A percentile compares a stretch with the other conserved stretches of the same genome.
Conservation (phyloP, 129 eudicot genomes). For the Kitagawia praeruptora region DNA sequence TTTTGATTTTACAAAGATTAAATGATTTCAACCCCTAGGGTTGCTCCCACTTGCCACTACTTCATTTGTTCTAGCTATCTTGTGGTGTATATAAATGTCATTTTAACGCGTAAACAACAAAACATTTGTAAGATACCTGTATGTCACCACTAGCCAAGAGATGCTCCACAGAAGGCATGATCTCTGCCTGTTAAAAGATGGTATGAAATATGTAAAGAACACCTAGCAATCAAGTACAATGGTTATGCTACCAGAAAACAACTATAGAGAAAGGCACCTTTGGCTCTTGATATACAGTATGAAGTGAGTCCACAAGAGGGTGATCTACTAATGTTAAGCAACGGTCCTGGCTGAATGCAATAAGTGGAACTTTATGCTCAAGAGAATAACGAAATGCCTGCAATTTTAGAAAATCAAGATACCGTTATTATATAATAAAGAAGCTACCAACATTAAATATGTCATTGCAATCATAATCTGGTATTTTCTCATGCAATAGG, state of each 20-base stretch:
- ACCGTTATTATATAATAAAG: neutral
- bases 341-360: constrained; percentile 87
- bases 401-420: constrained; percentile 3
- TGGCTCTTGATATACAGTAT: constrained; percentile 79
- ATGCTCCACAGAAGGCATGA: constrained; percentile 71
- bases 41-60: neutral
- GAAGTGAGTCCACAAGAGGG: constrained; percentile 84
- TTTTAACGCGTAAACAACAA: neutral
- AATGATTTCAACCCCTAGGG: neutral
- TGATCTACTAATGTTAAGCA: constrained; percentile 77
- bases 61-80: neutral
- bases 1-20: neutral
- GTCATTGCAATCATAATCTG: neutral
- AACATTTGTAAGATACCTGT: constrained; percentile 44
- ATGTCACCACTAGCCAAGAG: constrained; percentile 54
- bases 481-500: neutral
- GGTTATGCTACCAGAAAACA: constrained; percentile 2
- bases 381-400: constrained; percentile 79
- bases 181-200: constrained; percentile 62
- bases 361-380: constrained; percentile 65
- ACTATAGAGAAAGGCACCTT: constrained; percentile 38
- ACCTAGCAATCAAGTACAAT: constrained; percentile 3
- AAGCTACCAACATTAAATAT: neutral
- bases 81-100: neutral
- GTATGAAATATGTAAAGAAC: constrained; percentile 15